A percentile compares a stretch with the other conserved stretches of the same genome.
phyloP scores from a whole-genome alignment of 805 yeast species.

The Pichia pseudocactophila region DNA sequence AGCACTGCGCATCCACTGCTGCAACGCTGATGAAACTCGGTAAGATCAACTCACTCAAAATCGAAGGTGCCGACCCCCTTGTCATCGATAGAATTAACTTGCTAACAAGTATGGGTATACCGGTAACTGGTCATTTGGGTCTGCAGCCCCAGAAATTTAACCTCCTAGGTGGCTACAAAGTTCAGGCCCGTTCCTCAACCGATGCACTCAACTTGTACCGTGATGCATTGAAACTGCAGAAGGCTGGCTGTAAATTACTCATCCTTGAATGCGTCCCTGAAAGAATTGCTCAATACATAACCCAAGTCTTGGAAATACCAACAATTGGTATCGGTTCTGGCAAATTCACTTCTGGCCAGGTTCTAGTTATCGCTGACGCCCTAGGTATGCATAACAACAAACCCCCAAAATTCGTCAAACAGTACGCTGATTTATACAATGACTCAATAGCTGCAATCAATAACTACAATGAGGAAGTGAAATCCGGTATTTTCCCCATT shows the following conservation, averaged over 20 bases:
- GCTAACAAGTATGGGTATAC: slow-evolving; percentile 64
- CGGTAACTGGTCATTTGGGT: slow-evolving; percentile 89
- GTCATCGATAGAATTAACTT: slow-evolving; percentile 45
- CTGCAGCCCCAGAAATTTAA: slow-evolving; percentile 83
- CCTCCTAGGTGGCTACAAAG: slow-evolving; percentile 76
- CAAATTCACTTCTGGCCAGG: slow-evolving; percentile 74
- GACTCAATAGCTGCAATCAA: slow-evolving; percentile 43
- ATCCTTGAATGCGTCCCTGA: slow-evolving; percentile 85
- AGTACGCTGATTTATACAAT: slow-evolving; percentile 45
- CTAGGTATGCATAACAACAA: slow-evolving; percentile 61
- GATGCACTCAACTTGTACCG: slow-evolving; percentile 49
- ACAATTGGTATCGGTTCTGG: slow-evolving; percentile 98
- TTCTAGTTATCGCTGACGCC: slow-evolving; percentile 77
- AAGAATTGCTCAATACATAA: slow-evolving; percentile 54
- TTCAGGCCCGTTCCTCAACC: slow-evolving; percentile 60
- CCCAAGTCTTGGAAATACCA: slow-evolving; percentile 55
- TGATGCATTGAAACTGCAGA: slow-evolving; percentile 62
- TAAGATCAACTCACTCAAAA: slow-evolving; percentile 62
- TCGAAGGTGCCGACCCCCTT: slow-evolving; percentile 67
- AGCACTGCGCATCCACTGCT: slow-evolving; percentile 55
- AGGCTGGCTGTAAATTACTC: slow-evolving; percentile 67
- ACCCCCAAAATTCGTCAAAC: slow-evolving; percentile 63
- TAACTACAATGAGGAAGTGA: slow-evolving; percentile 54
- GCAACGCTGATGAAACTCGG: slow-evolving; percentile 47
- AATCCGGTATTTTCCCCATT: slow-evolving; percentile 48